These are phyloP conservation scores for Penicillium dipodomyicola DNA, from an alignment of 495 filamentous ascomycete species.

Conservation along the genomic window DNA sequence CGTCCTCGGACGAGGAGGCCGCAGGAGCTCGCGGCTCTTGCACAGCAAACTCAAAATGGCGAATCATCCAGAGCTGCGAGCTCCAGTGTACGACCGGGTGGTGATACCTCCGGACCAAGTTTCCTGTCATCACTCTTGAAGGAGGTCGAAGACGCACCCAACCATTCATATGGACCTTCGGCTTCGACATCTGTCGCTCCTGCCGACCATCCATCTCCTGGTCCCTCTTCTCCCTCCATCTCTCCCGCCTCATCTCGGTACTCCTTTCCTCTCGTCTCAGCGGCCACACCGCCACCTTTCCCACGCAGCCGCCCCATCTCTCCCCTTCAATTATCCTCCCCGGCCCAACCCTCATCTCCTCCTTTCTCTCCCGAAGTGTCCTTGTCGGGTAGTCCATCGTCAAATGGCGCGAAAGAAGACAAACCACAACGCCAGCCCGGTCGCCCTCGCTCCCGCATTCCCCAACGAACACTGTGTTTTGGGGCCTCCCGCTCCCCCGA, in stretches of 20 bases:
- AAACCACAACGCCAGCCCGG: slow-evolving; percentile 12
- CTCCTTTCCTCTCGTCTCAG: slow-evolving; percentile 66
- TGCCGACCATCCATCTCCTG: slow-evolving; percentile 48
- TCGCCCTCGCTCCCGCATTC: slow-evolving; percentile 31
- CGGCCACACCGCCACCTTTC: slow-evolving; percentile 69
- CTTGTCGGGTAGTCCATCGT: slow-evolving; percentile 25
- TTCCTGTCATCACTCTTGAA: slow-evolving; percentile 82
- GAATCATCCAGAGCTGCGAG: slow-evolving; percentile 45
- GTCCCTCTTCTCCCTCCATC: slow-evolving; percentile 66
- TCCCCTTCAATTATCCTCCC: slow-evolving; percentile 65
- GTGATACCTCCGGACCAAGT: slow-evolving; percentile 49
- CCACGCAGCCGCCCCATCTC: slow-evolving; percentile 62
- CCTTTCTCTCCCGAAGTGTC: slow-evolving; percentile 53
- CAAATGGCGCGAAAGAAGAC: slow-evolving; percentile 20
- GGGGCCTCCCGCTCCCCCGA: slow-evolving; percentile 57
- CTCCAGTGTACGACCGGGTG: slow-evolving; percentile 31
- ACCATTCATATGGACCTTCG: slow-evolving; percentile 47
- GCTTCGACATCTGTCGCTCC: slow-evolving; percentile 45
- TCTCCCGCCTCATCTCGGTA: slow-evolving; percentile 68
- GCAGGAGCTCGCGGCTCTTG: slow-evolving; percentile 46
- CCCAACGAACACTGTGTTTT: slow-evolving; percentile 37
- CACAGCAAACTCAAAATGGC: slow-evolving; percentile 44
- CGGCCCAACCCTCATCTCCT: slow-evolving; percentile 58
- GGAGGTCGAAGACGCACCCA: slow-evolving; percentile 74
- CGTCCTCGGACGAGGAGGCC: slow-evolving; percentile 69